Evolutionary conservation across 371 early-diverging fungal species (phyloP).

Genomic region (Batkoa obscura): DNA sequence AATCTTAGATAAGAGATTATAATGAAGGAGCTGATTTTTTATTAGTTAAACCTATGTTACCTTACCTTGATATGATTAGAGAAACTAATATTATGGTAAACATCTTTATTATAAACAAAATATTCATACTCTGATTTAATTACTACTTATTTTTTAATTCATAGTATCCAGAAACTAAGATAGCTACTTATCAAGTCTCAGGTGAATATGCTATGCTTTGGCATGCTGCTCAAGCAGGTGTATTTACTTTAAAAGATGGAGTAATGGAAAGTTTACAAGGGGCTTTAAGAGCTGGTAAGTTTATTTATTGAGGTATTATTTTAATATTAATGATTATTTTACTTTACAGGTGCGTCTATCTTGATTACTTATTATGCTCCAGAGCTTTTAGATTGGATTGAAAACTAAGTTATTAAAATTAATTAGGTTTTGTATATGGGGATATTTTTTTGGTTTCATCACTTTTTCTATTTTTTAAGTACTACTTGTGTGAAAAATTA

Average conservation of each 20-base stretch:
- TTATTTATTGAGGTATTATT: not conserved
- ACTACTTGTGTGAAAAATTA: no score
- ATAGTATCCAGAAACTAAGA: conserved; percentile 32
- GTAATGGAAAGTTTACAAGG: conserved; percentile 74
- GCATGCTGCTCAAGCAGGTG: conserved; percentile 69
- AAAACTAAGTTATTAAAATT: conserved; percentile 6
- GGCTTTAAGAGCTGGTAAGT: conserved; percentile 63
- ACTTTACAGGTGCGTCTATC: conserved; percentile 43
- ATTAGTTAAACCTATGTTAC: conserved; percentile 92
- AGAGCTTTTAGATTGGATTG: conserved; percentile 73
- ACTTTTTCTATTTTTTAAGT: no score
- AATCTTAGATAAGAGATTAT: conserved; percentile 47
- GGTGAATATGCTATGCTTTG: conserved; percentile 92
- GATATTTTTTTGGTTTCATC: no score
- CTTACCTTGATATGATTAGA: conserved; percentile 86
- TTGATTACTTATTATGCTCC: conserved; percentile 91
- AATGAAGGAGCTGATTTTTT: conserved; percentile 90
- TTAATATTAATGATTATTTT: not conserved
- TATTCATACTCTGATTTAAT: no score
- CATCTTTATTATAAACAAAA: no score
- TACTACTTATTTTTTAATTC: no score
- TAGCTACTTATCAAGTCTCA: conserved; percentile 83
- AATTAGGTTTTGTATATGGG: no score
- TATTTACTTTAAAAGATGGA: conserved; percentile 61
- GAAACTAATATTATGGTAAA: conserved; percentile 55